Evolutionary conservation across 2,329 filamentous ascomycete species (phyloP), one percentile per base, ranked within the genome.

Genomic region (Cercospora nicotianae): DNA sequence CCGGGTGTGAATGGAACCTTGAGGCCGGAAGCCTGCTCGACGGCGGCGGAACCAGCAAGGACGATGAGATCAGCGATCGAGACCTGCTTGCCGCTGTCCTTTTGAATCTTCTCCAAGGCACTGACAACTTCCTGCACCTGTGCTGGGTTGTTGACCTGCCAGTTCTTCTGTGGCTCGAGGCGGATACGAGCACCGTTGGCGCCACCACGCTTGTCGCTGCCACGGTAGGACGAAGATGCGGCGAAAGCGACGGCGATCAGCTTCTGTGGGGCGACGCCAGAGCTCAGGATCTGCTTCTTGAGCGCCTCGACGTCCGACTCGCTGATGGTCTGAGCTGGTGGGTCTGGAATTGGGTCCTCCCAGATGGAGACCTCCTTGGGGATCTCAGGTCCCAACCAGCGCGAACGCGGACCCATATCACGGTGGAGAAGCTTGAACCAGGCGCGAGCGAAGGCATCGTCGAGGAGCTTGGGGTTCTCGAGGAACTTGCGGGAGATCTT

Each of bases 391-490:
- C 91, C 91, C 58, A 93, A 75, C 83, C 91, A 93, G 77, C 89
- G 90, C 26, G 85, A 77, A 64, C 87, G 83, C 53, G 91, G 91
- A 16, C 91, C 91, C 81, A 94, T 86, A 78, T 93, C 91, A 81
- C 91, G 90, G 82, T 94, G 91, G 36, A 91, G 84, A 51, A 94
- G 86, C 87, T 94, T 93, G 87, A 92, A 94, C 91, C 91, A 94
- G 13, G 91, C 91, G 60, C 87, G 87, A 23, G 86, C 83, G 75
- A 93, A 94, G 8, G 86, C 88, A 69, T 92, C 87, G 64, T 84
- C 85, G 45, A 93, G 85, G 82, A 91, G 81, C 57, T 90, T 85
- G 1, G 89, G 89, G 80, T 93, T 81, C 72, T 88, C 86, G 58
- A 90, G 82, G 86, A 88, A 93, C 74, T 85, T 86, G 63, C 88